Evolutionary conservation across 2,329 filamentous ascomycete genomes (phyloP).

Genomic region (Dactylellina drechsleri): DNA sequence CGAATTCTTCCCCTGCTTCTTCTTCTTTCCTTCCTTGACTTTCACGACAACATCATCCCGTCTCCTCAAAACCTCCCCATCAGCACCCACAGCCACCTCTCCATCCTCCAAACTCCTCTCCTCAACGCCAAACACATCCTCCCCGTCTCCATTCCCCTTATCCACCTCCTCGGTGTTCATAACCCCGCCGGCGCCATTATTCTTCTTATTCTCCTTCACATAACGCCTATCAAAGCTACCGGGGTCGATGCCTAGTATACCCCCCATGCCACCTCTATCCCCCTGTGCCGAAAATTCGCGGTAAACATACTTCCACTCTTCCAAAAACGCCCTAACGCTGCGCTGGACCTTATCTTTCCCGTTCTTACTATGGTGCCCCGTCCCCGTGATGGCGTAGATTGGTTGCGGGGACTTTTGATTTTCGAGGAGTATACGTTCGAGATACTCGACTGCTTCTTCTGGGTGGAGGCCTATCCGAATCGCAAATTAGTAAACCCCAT

Average conservation of each 20-base stretch:
- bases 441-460: conserved; percentile 93
- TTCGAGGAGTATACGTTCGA: conserved; percentile 86
- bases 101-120: conserved; percentile 30
- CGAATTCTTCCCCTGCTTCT: conserved; percentile 27
- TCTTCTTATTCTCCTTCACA: conserved; percentile 62
- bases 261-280: conserved; percentile 81
- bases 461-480: conserved; percentile 76
- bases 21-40: conserved; percentile 38
- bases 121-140: conserved; percentile 44
- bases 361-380: conserved; percentile 97
- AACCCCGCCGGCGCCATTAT: conserved; percentile 11
- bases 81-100: conserved; percentile 30
- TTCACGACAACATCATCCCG: conserved; percentile 46
- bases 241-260: conserved; percentile 74
- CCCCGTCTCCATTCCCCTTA: conserved; percentile 20
- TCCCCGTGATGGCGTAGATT: conserved; percentile 95
- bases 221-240: conserved; percentile 74
- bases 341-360: conserved; percentile 99
- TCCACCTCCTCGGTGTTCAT: conserved; percentile 10
- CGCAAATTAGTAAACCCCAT: conserved; percentile 1
- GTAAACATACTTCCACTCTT: conserved; percentile 95
- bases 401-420: conserved; percentile 78
- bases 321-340: conserved; percentile 87
- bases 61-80: conserved; percentile 32
- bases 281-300: conserved; percentile 95